Evolutionary conservation across 2,329 filamentous ascomycete species (phyloP).

Genomic region (Penicillium brevicompactum): DNA sequence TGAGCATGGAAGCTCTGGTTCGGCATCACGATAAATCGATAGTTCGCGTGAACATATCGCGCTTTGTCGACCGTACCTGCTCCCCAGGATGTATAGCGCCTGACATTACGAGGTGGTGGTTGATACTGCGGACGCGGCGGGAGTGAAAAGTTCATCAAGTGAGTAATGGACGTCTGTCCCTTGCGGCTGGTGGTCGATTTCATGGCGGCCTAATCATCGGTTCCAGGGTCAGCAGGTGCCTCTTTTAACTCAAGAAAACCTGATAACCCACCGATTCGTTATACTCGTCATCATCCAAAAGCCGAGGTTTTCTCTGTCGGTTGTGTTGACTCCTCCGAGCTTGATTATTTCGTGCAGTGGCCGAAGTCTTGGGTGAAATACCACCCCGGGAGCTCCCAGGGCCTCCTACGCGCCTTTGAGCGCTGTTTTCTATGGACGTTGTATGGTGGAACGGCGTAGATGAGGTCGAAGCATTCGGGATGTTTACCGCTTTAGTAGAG

Average conservation of each 20-base stretch:
- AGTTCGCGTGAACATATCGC: constrained; percentile 92
- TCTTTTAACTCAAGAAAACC: constrained; percentile 7
- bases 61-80: constrained; percentile 86
- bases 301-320: constrained; percentile 71
- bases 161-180: constrained; percentile 95
- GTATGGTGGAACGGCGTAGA: constrained; percentile 36
- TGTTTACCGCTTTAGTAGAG: constrained; percentile 44
- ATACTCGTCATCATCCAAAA: constrained; percentile 83
- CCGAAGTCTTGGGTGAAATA: constrained; percentile 38
- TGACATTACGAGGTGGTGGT: constrained; percentile 61
- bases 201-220: constrained; percentile 57
- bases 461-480: constrained; percentile 34
- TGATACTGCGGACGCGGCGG: constrained; percentile 69
- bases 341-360: constrained; percentile 69
- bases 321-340: constrained; percentile 79
- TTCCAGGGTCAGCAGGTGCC: constrained; percentile 15
- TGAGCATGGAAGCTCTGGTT: constrained; percentile 77
- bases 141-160: constrained; percentile 87
- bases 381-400: constrained; percentile 45
- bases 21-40: constrained; percentile 91
- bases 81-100: constrained; percentile 78
- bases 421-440: constrained; percentile 36
- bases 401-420: constrained; percentile 44
- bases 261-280: constrained; percentile 68
- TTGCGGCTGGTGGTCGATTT: constrained; percentile 70